Conservation (phyloP, 1,139 yeast genomes). For the Saccharomyces hybrid region DNA sequence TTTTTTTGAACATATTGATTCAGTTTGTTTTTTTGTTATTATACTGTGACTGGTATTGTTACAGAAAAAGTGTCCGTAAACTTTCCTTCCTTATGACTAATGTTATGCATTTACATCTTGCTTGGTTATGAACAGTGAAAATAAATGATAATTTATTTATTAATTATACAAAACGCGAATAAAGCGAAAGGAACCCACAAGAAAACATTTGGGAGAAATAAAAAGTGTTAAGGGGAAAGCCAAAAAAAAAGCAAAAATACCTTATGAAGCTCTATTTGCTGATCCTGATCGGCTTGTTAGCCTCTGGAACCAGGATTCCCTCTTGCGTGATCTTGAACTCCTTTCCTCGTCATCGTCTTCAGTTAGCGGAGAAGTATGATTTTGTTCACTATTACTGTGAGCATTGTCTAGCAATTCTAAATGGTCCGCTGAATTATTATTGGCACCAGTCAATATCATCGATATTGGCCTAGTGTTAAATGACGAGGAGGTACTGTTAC, state of each 20-base stretch:
- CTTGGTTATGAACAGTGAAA: not conserved
- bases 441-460: constrained; percentile 14
- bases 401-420: constrained; percentile 3
- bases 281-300: constrained; percentile 29
- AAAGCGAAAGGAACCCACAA: not conserved
- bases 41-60: too few relatives aligned
- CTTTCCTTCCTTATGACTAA: not conserved
- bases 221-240: too few relatives aligned
- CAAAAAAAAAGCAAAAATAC: constrained; percentile 2
- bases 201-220: not conserved
- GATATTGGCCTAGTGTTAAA: constrained; percentile 21
- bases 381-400: constrained; percentile 3
- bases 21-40: too few relatives aligned
- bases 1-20: too few relatives aligned
- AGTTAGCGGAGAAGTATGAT: not conserved
- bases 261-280: constrained; percentile 5
- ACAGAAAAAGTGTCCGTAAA: not conserved
- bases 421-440: constrained; percentile 12
- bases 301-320: constrained; percentile 31
- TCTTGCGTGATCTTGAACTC: constrained; percentile 19
- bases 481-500: constrained; percentile 17
- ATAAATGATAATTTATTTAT: not conserved
- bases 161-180: not conserved
- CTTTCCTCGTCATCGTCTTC: constrained; percentile 11
- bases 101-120: not conserved